Base-by-base conservation (phyloP, 768 basidiomycete genomes). In the Panus rudis region DNA sequence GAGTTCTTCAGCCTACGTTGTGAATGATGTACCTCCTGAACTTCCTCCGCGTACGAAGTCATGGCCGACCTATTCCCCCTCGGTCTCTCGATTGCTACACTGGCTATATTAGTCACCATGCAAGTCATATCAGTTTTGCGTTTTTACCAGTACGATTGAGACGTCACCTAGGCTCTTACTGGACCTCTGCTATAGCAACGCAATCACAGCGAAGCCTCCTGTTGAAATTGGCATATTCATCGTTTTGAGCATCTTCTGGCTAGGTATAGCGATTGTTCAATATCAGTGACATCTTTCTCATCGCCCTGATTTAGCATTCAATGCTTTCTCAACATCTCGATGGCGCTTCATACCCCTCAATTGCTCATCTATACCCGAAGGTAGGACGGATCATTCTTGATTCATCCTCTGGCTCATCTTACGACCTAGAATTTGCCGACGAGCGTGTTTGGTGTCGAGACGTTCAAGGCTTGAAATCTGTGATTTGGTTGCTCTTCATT, bases 61-160 rank as follows among this genome's bases (percentile, higher is more conserved):
- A 60, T 73, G 35, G 79, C 79, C 4, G 78, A 79, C 59, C 56
- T 76, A 19, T 77, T 78, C 54, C 79, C 79, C n/a, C 63, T 79
- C 42, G 70, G 63, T n/a, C 67, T 81, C 27, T 77, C 77, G 23
- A 72, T 77, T 52, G 55, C 66, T 39, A 76, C 76, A 2, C 53
- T 76, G 23, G 57, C 69, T 25, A 43, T 76, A 23, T 55, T 78
- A 27, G 52, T 65, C 24, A 23, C 62, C 28, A 59, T 68, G 78
- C 77, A 45, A 43, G 73, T 59, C 21, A 10, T 28, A n/a, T 13
- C 12, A 10, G 8, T 26, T n/a, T n/a, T n/a, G n/a, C n/a, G n/a
- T n/a, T n/a, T n/a, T n/a, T n/a, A n/a, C n/a, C n/a, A n/a, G n/a
- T n/a, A n/a, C 24, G 17, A 13, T 40, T 10, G 10, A 26, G 17